phyloP scores from a whole-genome alignment of 768 basidiomycete genomes.

The Lactifluus piperatus region DNA sequence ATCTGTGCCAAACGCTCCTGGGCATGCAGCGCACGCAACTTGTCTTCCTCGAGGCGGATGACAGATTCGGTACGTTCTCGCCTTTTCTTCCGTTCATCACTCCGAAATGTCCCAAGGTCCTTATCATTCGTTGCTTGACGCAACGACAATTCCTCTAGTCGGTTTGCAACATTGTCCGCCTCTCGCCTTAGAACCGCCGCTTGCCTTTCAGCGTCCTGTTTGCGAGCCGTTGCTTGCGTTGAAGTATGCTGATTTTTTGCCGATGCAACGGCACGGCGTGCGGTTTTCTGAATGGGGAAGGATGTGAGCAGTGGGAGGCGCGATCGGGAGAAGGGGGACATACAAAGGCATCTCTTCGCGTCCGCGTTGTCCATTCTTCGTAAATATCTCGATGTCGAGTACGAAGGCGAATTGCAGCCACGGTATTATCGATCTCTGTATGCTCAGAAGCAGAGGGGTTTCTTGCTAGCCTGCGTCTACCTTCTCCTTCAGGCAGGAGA shows the following conservation, averaged over 20 bases:
- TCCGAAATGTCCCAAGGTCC: conserved; percentile 37
- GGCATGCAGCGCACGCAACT: conserved; percentile 41
- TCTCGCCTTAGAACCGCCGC: conserved; percentile 40
- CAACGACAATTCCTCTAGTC: conserved; percentile 36
- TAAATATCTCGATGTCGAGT: conserved; percentile 38
- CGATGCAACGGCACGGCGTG: conserved; percentile 27
- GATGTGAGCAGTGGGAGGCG: not conserved
- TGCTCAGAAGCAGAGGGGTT: conserved; percentile 20
- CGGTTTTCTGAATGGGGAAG: conserved; percentile 28
- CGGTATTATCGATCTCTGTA: conserved; percentile 35
- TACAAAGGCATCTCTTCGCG: conserved; percentile 40
- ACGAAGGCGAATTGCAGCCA: conserved; percentile 38
- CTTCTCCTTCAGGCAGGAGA: not conserved
- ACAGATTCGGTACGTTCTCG: conserved; percentile 54
- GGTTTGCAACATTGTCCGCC: conserved; percentile 40
- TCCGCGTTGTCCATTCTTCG: conserved; percentile 44
- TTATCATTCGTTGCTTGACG: conserved; percentile 40
- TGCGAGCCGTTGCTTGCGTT: conserved; percentile 19
- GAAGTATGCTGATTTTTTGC: conserved; percentile 18
- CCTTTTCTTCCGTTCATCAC: conserved; percentile 34
- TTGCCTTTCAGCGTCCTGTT: conserved; percentile 26
- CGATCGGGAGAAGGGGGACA: conserved; percentile 14
- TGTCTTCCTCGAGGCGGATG: conserved; percentile 58
- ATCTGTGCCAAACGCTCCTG: conserved; percentile 44
- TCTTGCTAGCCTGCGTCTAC: not conserved